Evolutionary conservation across 257 asterid species (phyloP).

Genomic region (Lantana camara): DNA sequence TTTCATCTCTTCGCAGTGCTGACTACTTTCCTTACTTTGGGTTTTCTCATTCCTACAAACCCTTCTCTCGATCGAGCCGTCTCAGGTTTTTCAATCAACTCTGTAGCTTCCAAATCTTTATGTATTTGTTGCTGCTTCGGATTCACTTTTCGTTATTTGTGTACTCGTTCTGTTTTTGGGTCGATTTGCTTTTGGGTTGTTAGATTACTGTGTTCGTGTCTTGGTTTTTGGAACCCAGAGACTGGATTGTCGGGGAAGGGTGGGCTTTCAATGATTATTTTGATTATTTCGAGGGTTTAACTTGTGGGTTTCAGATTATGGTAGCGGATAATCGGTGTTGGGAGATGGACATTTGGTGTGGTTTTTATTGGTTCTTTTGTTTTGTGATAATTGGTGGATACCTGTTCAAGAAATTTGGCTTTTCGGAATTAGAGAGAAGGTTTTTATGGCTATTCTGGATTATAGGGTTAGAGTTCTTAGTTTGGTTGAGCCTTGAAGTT

Average conservation of each 20-base stretch:
- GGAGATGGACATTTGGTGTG: slow-evolving; percentile 1
- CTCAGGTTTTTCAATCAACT: slow-evolving; percentile 26
- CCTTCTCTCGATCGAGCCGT: slow-evolving; percentile 32
- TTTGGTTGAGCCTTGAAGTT: slow-evolving; percentile 15
- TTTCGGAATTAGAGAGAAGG: slow-evolving; percentile 6
- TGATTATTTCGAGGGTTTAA: slow-evolving; percentile 17
- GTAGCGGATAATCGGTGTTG: slow-evolving; percentile 12
- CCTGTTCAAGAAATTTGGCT: neutral
- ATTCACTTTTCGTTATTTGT: neutral
- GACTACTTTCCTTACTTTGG: slow-evolving; percentile 26
- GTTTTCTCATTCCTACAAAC: slow-evolving; percentile 8
- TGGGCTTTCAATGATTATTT: slow-evolving; percentile 16
- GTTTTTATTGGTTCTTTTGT: slow-evolving; percentile 3
- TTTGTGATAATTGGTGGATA: slow-evolving; percentile 6
- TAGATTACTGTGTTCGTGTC: neutral
- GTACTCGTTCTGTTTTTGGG: neutral
- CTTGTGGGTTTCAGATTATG: neutral
- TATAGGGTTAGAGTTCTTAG: neutral
- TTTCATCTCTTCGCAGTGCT: slow-evolving; percentile 27
- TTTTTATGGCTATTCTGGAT: slow-evolving; percentile 1
- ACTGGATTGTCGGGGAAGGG: slow-evolving; percentile 9
- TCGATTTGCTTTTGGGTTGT: slow-evolving; percentile 20
- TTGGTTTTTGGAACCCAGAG: neutral
- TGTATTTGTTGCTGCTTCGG: neutral
- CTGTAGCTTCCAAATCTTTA: slow-evolving; percentile 19